Evolutionary conservation across 768 basidiomycete genomes (phyloP), one percentile per base, ranked within the genome.

Genomic region (Sistotremastrum niveocremeum): DNA sequence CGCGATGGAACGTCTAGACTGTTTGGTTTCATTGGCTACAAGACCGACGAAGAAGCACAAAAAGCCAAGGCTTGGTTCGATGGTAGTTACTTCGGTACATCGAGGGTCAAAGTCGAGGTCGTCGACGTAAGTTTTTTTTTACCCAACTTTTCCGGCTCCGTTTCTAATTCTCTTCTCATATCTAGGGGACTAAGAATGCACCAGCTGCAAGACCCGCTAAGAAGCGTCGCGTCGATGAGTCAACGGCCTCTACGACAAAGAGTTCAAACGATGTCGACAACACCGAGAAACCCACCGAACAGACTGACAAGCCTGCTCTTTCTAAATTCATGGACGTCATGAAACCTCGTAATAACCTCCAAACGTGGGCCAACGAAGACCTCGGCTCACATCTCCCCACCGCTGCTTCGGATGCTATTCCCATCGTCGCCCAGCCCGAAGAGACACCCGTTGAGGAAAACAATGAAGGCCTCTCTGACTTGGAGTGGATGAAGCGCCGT

Each of bases 21-120:
- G 34, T 93, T 99, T 59, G 95, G 85, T 0, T 99, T 98, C 56
- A 70, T 94, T 6, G 95, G 95, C 0, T 97, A 79, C 70, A 89
- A 85, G 64, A 74, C 80, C 0, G 70, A 81, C 32, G 66, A 73
- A 31, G 85, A 95, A 48, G 94, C 94, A 0, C 47, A 63, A 5
- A 68, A 70, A 4, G 91, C 86, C 0, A 76, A 74, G 58, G 74
- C 80, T 34, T 98, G 84, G 83, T 93, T 84, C 53, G 77, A 93
- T 60, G 70, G 74, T 28, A 85, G 83, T 0, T 98, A 83, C 58
- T 71, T 97, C 31, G 87, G 81, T 40, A 81, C 86, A 5, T 73
- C 80, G 6, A 73, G 81, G 50, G 76, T 97, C 41, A 77, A 61
- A 47, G 89, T 93, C 3, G 70, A 75, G 28, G 58, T 87, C 32